Evolutionary conservation across 2,329 filamentous ascomycete genomes (phyloP), one percentile per base, ranked within the genome.

Genomic region (Alternaria triticimaculans): DNA sequence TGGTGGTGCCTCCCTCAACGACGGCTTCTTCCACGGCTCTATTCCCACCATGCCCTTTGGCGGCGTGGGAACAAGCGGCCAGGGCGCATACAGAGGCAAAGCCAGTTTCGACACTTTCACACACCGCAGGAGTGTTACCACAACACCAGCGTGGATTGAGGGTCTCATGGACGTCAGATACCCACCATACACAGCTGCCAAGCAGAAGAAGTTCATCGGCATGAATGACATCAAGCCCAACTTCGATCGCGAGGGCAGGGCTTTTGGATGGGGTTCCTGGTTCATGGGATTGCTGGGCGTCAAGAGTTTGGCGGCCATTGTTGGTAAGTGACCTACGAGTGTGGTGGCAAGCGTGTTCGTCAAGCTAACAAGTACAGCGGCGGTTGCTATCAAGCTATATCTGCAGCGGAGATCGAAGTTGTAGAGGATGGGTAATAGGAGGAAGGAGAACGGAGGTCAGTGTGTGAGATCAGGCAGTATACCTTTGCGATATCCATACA

Each of bases 1-100:
- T n/a, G 84, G 84, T 14, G 84, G 84, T 57, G 84, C 82, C 45
- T 83, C 81, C 7, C 73, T 86, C 68, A 86, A 86, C 69, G 84
- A 86, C 76, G 86, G 87, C 58, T 91, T 88, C 78, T 90, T 91
- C 82, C 92, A 94, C 78, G 89, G 86, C 63, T 86, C 87, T 21
- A 86, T 96, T 66, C 86, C 88, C 30, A 92, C 89, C 3, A 83
- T 96, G 2, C 85, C 91, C 41, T 97, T 97, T 77, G 94, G 94
- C 67, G 93, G 93, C 72, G 90, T 97, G 8, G 93, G 94, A 67
- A 87, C 91, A 70, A 93, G 90, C 48, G 93, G 93, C 58, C 86
- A 87, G 65, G 93, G 93, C 65, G 83, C 87, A 28, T 96, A 96
- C 83, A 89, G 92, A 71, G 94, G 94, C 64, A 89, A 89, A 74